A percentile compares a stretch with the other conserved stretches of the same genome.
Evolutionary conservation across 805 yeast species (phyloP).

Genomic region (Tanozyma kutaoensis): DNA sequence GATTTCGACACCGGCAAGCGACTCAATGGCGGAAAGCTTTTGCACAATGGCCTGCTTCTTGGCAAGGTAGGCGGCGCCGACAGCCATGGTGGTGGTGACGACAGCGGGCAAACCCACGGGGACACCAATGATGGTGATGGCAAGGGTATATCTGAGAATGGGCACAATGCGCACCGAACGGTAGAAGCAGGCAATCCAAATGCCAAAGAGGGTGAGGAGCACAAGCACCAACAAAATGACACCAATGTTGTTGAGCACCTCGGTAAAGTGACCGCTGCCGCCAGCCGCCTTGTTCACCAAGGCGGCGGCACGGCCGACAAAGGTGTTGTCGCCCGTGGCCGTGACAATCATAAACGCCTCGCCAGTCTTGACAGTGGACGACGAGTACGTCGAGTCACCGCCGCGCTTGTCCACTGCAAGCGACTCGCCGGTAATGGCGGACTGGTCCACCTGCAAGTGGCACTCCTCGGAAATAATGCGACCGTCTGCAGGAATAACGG

Average conservation of each 20-base stretch:
- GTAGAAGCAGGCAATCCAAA: conserved; percentile 92
- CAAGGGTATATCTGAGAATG: conserved; percentile 84
- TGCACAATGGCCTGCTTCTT: conserved; percentile 96
- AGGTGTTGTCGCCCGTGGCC: conserved; percentile 91
- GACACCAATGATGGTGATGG: conserved; percentile 94
- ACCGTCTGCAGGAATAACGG: conserved; percentile 89
- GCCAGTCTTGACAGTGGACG: conserved; percentile 93
- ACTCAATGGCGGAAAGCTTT: conserved; percentile 92
- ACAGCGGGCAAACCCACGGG: conserved; percentile 99
- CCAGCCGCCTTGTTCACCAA: conserved; percentile 88
- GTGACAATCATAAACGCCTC: conserved; percentile 89
- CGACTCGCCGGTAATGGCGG: conserved; percentile 96
- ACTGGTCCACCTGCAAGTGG: conserved; percentile 87
- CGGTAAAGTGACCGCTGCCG: conserved; percentile 94
- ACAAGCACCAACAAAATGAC: conserved; percentile 81
- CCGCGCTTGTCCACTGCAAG: conserved; percentile 84
- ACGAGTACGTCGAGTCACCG: conserved; percentile 83
- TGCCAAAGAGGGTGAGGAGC: conserved; percentile 72
- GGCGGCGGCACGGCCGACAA: conserved; percentile 96
- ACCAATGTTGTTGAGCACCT: conserved; percentile 96
- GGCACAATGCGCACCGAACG: conserved; percentile 77
- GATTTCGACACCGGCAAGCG: conserved; percentile 95
- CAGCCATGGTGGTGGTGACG: conserved; percentile 98
- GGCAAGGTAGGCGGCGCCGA: conserved; percentile 98
- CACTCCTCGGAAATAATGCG: conserved; percentile 75